These are phyloP conservation scores for Ceratobasidium sp. DNA, from an alignment of 1,284 basidiomycete species.

Conservation along the genomic window DNA sequence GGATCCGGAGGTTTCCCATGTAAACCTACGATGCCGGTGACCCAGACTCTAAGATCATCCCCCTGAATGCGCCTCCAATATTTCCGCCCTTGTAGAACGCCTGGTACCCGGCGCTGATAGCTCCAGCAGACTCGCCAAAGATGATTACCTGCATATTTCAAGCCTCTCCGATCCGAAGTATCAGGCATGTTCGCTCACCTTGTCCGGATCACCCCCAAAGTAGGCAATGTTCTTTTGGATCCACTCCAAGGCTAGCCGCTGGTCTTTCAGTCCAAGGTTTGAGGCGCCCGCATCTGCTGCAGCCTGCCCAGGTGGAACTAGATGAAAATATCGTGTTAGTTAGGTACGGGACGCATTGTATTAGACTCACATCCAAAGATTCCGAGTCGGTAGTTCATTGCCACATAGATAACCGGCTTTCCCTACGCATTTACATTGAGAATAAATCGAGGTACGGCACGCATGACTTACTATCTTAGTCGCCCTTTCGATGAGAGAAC, in stretches of 20 bases:
- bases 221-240: slow-evolving; percentile 61
- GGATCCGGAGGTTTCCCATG: too few species aligned
- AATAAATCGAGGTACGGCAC: too few species aligned
- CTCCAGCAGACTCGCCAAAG: slow-evolving; percentile 55
- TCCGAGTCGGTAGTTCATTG: slow-evolving; percentile 54
- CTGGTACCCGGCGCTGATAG: slow-evolving; percentile 50
- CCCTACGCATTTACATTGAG: slow-evolving; percentile 3
- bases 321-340: slow-evolving; percentile 23
- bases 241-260: slow-evolving; percentile 62
- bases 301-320: slow-evolving; percentile 53
- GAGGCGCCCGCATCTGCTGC: slow-evolving; percentile 49
- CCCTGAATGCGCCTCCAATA: slow-evolving; percentile 41
- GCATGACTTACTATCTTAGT: background rate
- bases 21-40: slow-evolving; percentile 32
- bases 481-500: background rate
- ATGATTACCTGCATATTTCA: slow-evolving; percentile 48
- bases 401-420: slow-evolving; percentile 53
- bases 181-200: too few species aligned
- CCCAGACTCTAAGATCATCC: slow-evolving; percentile 48
- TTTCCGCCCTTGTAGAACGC: slow-evolving; percentile 49
- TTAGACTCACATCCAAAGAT: slow-evolving; percentile 44
- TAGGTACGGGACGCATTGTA: too few species aligned
- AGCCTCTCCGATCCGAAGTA: too few species aligned
- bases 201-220: slow-evolving; percentile 62
- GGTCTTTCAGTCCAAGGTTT: slow-evolving; percentile 59